A percentile compares a stretch with the other conserved stretches of the same genome.
These are phyloP conservation scores for Gossypium davidsonii DNA, from an alignment of 441 rosid species.

Conservation along the genomic window DNA sequence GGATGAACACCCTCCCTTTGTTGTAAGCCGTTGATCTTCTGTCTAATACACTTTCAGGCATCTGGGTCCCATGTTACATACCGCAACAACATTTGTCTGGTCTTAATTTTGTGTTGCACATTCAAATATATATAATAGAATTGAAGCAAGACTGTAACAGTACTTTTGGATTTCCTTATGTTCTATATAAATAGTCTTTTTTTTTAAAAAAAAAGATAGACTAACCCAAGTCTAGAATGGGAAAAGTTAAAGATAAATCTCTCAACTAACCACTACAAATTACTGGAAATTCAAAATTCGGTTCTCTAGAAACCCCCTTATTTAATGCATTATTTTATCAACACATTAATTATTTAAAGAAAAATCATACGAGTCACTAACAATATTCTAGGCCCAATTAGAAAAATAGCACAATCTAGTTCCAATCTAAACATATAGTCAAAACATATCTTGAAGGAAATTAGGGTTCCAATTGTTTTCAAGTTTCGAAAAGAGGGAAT, in stretches of 20 bases:
- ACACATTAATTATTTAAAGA: background rate
- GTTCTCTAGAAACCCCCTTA: background rate
- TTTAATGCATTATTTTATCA: background rate
- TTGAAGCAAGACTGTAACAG: background rate
- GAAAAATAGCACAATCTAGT: background rate
- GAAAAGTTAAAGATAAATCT: no score
- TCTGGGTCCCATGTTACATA: slow-evolving; percentile 30
- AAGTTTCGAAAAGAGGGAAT: background rate
- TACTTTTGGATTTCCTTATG: background rate
- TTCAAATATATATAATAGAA: background rate
- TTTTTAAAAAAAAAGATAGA: no score
- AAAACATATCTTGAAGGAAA: background rate
- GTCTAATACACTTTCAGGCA: slow-evolving; percentile 72
- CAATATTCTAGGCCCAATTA: background rate
- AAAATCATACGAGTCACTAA: background rate
- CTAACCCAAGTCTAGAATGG: no score
- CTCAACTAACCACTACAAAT: background rate
- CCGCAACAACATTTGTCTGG: background rate
- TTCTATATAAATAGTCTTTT: no score
- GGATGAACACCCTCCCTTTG: slow-evolving; percentile 72
- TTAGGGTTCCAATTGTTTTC: background rate
- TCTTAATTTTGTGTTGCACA: background rate
- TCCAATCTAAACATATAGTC: background rate
- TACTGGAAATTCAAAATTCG: background rate
- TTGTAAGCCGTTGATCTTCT: slow-evolving; percentile 65